Evolutionary conservation across 352 stramenopile species (phyloP).

Genomic region (Globisporangium radiosum): DNA sequence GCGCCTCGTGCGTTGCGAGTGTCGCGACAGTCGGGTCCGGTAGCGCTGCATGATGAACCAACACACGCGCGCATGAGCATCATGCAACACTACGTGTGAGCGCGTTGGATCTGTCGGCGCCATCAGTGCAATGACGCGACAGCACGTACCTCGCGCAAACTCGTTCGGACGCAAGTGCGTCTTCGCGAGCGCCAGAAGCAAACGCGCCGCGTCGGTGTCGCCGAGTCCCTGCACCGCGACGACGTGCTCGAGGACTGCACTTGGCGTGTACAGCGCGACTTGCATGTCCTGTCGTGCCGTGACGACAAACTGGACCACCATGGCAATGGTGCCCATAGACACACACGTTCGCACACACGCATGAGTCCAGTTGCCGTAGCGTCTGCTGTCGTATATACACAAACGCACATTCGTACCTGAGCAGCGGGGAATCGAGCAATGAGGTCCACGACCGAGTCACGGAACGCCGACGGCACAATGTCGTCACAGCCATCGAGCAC

Average conservation of each 20-base stretch:
- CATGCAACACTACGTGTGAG: not conserved
- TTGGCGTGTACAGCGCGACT: conserved; percentile 12
- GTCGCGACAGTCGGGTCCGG: conserved; percentile 9
- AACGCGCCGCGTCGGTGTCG: conserved; percentile 29
- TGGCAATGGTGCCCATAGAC: not conserved
- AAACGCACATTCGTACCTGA: conserved; percentile 23
- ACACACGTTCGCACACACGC: not conserved
- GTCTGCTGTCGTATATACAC: not conserved
- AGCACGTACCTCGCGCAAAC: conserved; percentile 32
- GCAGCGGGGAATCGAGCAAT: conserved; percentile 27
- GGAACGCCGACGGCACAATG: conserved; percentile 25
- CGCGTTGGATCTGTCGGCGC: no score
- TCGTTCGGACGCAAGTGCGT: conserved; percentile 26
- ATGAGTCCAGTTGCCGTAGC: no score
- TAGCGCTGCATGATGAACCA: conserved; percentile 10
- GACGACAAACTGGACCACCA: conserved; percentile 23
- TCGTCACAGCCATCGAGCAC: conserved; percentile 63
- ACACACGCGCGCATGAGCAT: not conserved
- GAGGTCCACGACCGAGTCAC: conserved; percentile 37
- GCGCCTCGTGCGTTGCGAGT: conserved; percentile 21
- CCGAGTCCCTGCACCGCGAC: conserved; percentile 32
- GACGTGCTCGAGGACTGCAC: conserved; percentile 14
- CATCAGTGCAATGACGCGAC: not conserved
- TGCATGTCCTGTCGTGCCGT: conserved; percentile 26
- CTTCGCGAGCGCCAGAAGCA: conserved; percentile 44